Evolutionary conservation across 2,329 filamentous ascomycete genomes (phyloP), one percentile per base, ranked within the genome.

Genomic region (Verticillium alfalfae): DNA sequence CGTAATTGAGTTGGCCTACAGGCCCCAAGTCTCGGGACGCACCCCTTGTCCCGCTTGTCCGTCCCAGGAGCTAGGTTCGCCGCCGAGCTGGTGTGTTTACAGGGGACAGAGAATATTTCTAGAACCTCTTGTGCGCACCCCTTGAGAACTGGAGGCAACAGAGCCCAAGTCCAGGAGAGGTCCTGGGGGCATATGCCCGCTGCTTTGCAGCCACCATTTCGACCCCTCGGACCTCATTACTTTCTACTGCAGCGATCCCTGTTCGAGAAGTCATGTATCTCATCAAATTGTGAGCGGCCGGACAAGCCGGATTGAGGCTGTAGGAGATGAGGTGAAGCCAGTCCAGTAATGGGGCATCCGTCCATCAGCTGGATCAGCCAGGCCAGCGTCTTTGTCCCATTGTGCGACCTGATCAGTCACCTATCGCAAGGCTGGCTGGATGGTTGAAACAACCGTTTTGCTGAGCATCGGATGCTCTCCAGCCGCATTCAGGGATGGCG

Each of bases 31-130:
- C 45, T 18, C 36, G 26, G 39, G 39, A 18, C 9, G 6, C 16
- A 3, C 45, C 45, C 41, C 45, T 18, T 52, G 45, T 52, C 45
- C 45, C 45, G 45, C 45, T 52, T 10, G 45, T 55, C 49, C 16
- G 45, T 55, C 49, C 54, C 45, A 57, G 59, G 36, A 26, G 59
- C 61, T 49, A 45, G 57, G 63, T 52, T 52, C 22, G 26, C 31
- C 45, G 45, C 45, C 45, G 22, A 52, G 18, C 9, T 26, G 45
- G 9, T 49, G 59, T 61, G 26, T 58, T 63, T 54, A 60, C 59
- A 54, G 57, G 45, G n/a, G 12, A 59, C 26, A 41, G 59, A 58
- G 52, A 64, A 64, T 54, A 59, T 56, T 64, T 64, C 63, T 63
- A 61, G 63, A 64, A 64, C 26, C 5, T 31, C 26, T 63, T 61